A percentile compares a stretch with the other conserved stretches of the same genome.
These are phyloP conservation scores for Ascocoryne sarcoides DNA, from an alignment of 2,329 filamentous ascomycete genomes.

Conservation along the genomic window DNA sequence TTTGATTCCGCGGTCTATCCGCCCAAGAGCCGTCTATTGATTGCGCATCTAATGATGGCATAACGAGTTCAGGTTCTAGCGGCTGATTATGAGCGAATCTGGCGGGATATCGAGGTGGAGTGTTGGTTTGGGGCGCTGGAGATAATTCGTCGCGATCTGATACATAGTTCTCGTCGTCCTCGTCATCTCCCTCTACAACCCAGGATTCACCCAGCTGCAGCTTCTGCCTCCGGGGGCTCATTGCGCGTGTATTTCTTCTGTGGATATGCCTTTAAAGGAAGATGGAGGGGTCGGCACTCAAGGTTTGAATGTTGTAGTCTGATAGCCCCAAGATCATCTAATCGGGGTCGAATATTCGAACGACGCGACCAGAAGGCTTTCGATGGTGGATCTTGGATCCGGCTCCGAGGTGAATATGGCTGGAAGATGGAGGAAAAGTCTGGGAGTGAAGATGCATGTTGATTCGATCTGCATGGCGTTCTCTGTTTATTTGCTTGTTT, in stretches of 20 bases:
- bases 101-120: slow-evolving; percentile 16
- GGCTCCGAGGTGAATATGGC: too few species aligned
- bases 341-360: not conserved
- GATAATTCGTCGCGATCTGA: slow-evolving; percentile 15
- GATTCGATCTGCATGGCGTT: too few species aligned
- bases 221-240: slow-evolving; percentile 16
- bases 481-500: too few species aligned
- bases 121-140: slow-evolving; percentile 6
- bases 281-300: too few species aligned
- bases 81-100: slow-evolving; percentile 18
- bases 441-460: too few species aligned
- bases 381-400: too few species aligned
- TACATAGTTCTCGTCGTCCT: slow-evolving; percentile 14
- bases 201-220: slow-evolving; percentile 26
- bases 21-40: slow-evolving; percentile 25
- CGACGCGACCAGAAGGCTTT: too few species aligned
- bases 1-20: slow-evolving; percentile 13
- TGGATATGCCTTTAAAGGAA: too few species aligned
- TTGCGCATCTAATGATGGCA: slow-evolving; percentile 26
- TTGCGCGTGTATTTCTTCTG: slow-evolving; percentile 4
- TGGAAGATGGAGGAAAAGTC: too few species aligned
- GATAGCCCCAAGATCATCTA: not conserved
- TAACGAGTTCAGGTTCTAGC: slow-evolving; percentile 27
- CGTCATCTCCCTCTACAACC: slow-evolving; percentile 25
- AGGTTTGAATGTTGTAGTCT: too few species aligned